These are phyloP conservation scores for Colletotrichum zoysiae DNA, from an alignment of 2,329 filamentous ascomycete genomes.

Conservation along the genomic window DNA sequence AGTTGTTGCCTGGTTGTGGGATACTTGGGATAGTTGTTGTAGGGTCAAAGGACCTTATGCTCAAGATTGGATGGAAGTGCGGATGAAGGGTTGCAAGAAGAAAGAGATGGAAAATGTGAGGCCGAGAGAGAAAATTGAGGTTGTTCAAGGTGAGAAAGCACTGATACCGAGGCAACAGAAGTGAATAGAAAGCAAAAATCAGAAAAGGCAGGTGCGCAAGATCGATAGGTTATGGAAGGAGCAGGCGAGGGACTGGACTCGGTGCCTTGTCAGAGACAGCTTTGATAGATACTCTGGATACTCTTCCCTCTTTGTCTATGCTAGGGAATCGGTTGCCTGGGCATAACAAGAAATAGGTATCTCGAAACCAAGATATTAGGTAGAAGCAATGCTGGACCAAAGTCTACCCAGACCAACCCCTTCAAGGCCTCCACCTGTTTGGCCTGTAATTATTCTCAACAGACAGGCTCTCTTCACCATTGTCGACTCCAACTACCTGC, in stretches of 20 bases:
- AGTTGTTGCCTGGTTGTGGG: background rate
- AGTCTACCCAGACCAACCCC: too few relatives aligned
- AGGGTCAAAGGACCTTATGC: background rate
- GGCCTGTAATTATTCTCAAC: too few relatives aligned
- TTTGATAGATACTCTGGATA: background rate
- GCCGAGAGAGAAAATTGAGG: background rate
- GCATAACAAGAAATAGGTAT: background rate
- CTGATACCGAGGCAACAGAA: background rate
- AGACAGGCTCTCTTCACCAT: too few relatives aligned
- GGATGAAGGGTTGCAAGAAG: background rate
- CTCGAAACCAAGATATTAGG: fast-evolving
- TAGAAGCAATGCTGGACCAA: background rate
- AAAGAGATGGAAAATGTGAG: background rate
- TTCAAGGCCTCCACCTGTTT: too few relatives aligned
- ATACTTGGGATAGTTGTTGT: background rate
- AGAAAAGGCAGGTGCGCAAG: background rate
- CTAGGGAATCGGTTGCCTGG: background rate
- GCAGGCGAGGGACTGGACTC: background rate
- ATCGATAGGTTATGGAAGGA: background rate
- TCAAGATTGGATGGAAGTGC: background rate
- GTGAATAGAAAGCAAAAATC: background rate
- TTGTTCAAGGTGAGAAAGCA: background rate
- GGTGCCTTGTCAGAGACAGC: background rate
- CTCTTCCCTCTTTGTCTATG: background rate
- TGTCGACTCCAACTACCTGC: too few relatives aligned